Evolutionary conservation across 176 grass and related monocot genomes (phyloP).

Genomic region (sorghum (Sorghum bicolor)): DNA sequence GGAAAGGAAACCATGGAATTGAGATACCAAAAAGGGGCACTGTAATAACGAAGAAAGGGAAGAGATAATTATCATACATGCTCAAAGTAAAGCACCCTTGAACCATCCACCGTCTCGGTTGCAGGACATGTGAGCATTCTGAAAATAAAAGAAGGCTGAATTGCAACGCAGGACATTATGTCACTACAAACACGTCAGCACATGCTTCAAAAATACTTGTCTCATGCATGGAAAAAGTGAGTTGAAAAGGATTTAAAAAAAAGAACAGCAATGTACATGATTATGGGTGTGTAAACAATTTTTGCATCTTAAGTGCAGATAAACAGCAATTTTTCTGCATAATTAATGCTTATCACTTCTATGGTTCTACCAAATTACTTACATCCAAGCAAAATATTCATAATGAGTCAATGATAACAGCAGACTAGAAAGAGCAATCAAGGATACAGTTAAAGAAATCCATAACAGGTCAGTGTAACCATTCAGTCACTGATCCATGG

Average conservation of each 20-base stretch:
- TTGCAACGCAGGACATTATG: not conserved
- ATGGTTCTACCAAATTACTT: not conserved
- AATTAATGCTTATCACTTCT: not conserved
- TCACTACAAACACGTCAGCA: not conserved
- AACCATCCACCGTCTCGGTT: conserved; percentile 94
- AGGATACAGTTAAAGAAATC: not conserved
- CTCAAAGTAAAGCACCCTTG: conserved; percentile 95
- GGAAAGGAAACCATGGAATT: conserved; percentile 21
- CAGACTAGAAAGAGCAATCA: not conserved
- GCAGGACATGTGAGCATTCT: conserved; percentile 93
- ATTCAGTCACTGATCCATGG: not conserved
- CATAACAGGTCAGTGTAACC: not conserved
- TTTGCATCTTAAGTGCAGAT: conserved; percentile 6
- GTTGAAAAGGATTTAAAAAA: not conserved
- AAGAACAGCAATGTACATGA: not conserved
- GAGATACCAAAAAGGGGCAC: not conserved
- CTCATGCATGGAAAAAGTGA: conserved; percentile 1
- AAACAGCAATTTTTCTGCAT: not conserved
- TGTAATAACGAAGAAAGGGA: conserved; percentile 12
- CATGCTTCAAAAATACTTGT: not conserved
- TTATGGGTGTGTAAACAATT: not conserved
- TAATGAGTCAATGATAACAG: not conserved
- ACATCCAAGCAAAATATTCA: not conserved
- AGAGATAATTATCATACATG: conserved; percentile 46
- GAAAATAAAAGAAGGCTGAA: conserved; percentile 23